phyloP scores from a whole-genome alignment of 768 basidiomycete species.

The Leccinum obscurum region DNA sequence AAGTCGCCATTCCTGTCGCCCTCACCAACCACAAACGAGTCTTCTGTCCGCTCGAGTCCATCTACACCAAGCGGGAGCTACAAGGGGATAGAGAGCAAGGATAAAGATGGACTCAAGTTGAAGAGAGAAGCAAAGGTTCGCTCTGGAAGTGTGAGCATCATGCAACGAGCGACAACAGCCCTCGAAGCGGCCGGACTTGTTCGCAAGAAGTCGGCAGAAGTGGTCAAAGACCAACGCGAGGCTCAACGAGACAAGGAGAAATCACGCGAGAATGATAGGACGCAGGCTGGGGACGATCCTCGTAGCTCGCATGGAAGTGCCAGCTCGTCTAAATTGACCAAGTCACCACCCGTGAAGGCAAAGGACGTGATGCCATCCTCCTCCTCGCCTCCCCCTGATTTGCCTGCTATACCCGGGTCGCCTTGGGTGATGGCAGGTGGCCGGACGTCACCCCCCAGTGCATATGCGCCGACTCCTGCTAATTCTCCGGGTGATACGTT shows the following conservation, averaged over 20 bases:
- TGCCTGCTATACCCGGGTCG: conserved; percentile 49
- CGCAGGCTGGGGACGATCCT: conserved; percentile 52
- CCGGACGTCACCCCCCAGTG: conserved; percentile 38
- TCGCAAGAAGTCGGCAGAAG: conserved; percentile 79
- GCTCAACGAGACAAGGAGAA: conserved; percentile 43
- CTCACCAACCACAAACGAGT: conserved; percentile 51
- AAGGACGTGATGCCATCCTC: conserved; percentile 46
- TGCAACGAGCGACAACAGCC: conserved; percentile 93
- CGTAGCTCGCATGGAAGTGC: conserved; percentile 64
- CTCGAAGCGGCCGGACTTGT: conserved; percentile 84
- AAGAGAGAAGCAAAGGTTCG: conserved; percentile 61
- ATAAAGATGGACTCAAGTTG: conserved; percentile 48
- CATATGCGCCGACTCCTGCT: conserved; percentile 44
- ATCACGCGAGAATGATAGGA: conserved; percentile 44
- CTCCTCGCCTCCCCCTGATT: conserved; percentile 49
- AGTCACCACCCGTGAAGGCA: conserved; percentile 64
- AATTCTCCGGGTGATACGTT: conserved; percentile 55
- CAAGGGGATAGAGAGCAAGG: conserved; percentile 50
- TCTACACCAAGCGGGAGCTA: conserved; percentile 66
- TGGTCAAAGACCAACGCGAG: conserved; percentile 62
- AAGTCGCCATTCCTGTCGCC: conserved; percentile 58
- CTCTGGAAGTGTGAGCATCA: conserved; percentile 91
- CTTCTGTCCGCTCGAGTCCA: conserved; percentile 58
- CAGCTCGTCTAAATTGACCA: conserved; percentile 60
- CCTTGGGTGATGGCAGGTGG: conserved; percentile 71